Base-by-base conservation (phyloP, 805 yeast genomes). In the Blastobotrys robertii region DNA sequence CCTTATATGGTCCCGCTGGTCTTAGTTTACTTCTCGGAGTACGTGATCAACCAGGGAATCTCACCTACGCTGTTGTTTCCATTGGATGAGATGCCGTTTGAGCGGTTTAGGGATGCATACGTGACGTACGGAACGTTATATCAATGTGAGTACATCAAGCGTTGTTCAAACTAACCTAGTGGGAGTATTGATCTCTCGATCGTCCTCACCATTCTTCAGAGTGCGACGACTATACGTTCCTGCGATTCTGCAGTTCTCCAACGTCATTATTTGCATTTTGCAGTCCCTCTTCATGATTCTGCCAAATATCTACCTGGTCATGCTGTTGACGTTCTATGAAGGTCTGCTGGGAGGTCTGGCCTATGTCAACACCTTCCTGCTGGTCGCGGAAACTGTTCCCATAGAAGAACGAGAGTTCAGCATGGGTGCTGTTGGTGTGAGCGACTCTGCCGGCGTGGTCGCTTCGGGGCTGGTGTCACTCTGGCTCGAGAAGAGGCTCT, bases 181-280 rank as follows among this genome's bases (percentile, higher is more conserved):
- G 3, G 98, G 98, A 7, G 98, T 90, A 0, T 87, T 90, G 55
- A 73, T 90, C 1, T 86, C 97, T 2, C 68, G 97, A 44, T 84
- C 97, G 0, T 84, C 95, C 1, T 79, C 84, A 0, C 68, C 78
- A 2, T 67, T 80, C 44, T 52, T 84, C 19, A 66, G 94, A 38
- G 60, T 88, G 32, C 68, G 62, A 41, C 65, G 68, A 7, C 66
- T 90, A 4, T 79, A 80, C 59, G 34, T 75, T 13, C 74, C 87
- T 6, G 73, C 95, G 0, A 28, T 72, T 0, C 66, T 90, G 34
- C 98, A 90, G 61, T 55, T 69, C 6, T 9, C 76, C 28, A 90
- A 88, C 58, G 66, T 88, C 19, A 39, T 66, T 0, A 34, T 84
- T 1, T 70, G 82, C 34, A 47, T 84, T 1, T 37, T 65, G 1